Evolutionary conservation across 306 rosid species (phyloP).

Genomic region (Cucumis hystrix): DNA sequence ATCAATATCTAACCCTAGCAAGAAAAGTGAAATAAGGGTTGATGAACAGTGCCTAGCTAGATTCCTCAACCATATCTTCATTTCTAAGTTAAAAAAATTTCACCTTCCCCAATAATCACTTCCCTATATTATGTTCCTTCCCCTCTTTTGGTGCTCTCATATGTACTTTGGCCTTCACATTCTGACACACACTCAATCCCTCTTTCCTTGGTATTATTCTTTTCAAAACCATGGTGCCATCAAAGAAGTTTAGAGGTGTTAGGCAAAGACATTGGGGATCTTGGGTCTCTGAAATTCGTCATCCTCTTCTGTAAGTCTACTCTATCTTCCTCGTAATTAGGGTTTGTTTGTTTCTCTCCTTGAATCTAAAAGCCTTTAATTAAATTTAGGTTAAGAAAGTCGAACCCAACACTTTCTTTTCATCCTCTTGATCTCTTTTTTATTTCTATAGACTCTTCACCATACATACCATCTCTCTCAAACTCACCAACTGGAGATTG

Average conservation of each 20-base stretch:
- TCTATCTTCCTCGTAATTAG: not conserved
- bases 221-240: slow-evolving; percentile 16
- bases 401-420: no score
- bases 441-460: no score
- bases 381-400: not conserved
- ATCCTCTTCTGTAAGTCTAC: slow-evolving; percentile 30
- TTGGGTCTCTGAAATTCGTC: slow-evolving; percentile 47
- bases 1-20: no score
- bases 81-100: not conserved
- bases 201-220: not conserved
- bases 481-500: no score
- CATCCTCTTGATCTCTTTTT: no score
- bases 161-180: not conserved
- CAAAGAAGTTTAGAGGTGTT: slow-evolving; percentile 46
- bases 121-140: not conserved
- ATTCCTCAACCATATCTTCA: not conserved
- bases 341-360: not conserved
- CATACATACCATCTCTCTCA: no score
- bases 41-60: not conserved
- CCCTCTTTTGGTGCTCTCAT: not conserved
- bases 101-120: not conserved
- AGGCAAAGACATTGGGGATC: slow-evolving; percentile 50
- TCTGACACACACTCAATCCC: not conserved
- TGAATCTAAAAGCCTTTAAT: not conserved
- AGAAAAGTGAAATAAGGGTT: not conserved